Conservation (phyloP, 495 filamentous ascomycete genomes). For the Annulohypoxylon bovei region DNA sequence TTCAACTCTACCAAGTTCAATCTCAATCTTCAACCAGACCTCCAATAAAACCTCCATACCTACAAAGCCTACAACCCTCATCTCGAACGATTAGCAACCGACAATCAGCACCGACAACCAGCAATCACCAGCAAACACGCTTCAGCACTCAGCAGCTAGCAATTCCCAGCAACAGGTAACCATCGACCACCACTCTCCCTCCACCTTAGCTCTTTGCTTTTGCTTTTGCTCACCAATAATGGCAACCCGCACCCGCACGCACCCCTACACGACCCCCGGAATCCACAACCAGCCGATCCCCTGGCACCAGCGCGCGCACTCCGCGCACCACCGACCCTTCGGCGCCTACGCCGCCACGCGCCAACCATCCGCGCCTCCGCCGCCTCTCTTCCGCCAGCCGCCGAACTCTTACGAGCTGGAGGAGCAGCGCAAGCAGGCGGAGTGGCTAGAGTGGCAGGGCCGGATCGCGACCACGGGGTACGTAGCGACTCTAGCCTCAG, state of each 20-base stretch:
- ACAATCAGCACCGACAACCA: neutral
- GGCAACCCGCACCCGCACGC: neutral
- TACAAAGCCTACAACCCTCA: neutral
- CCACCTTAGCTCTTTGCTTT: no score
- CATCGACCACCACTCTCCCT: neutral
- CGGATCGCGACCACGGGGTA: neutral
- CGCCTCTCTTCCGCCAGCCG: neutral
- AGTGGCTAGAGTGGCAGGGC: neutral
- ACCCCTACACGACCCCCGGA: slow-evolving; percentile 3
- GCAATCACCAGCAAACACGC: neutral
- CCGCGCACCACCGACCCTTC: neutral
- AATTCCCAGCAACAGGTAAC: neutral
- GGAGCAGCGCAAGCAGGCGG: neutral
- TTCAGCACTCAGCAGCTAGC: neutral
- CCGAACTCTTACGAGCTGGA: neutral
- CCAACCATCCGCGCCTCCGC: neutral
- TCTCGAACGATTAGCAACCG: neutral
- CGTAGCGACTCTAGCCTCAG: no score
- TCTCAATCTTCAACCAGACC: neutral
- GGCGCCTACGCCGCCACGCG: slow-evolving; percentile 1
- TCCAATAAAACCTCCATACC: no score
- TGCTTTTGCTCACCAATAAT: no score
- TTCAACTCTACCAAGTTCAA: neutral
- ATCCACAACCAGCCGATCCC: neutral
- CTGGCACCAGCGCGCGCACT: neutral